These are phyloP conservation scores for Metarhizium guizhouense DNA, from an alignment of 2,329 filamentous ascomycete species.

Conservation along the genomic window DNA sequence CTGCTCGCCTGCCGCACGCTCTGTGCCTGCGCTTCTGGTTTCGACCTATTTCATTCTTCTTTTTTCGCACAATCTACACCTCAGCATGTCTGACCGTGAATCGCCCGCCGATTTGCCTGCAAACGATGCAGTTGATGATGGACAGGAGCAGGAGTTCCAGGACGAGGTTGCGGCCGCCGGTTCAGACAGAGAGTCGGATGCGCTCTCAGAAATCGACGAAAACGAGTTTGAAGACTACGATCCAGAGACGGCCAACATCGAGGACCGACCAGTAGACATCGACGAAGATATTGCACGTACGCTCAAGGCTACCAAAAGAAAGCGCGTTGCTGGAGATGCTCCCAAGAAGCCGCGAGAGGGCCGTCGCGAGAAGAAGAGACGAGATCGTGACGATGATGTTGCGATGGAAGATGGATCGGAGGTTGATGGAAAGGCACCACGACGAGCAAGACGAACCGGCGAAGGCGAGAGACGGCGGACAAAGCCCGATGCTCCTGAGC, in stretches of 20 bases:
- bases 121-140: slow-evolving; percentile 29
- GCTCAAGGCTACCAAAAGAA: slow-evolving; percentile 56
- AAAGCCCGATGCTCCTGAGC: slow-evolving; percentile 41
- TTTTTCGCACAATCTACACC: background rate
- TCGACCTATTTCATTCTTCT: background rate
- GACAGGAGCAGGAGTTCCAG: slow-evolving; percentile 31
- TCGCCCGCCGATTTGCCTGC: slow-evolving; percentile 31
- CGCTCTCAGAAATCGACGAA: slow-evolving; percentile 60
- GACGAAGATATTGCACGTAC: slow-evolving; percentile 57
- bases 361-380: slow-evolving; percentile 57
- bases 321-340: slow-evolving; percentile 53
- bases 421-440: slow-evolving; percentile 32
- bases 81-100: slow-evolving; percentile 37
- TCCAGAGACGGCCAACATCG: slow-evolving; percentile 52
- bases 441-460: slow-evolving; percentile 38
- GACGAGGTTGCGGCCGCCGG: slow-evolving; percentile 32
- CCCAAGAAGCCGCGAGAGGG: slow-evolving; percentile 68
- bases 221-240: slow-evolving; percentile 64
- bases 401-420: slow-evolving; percentile 36
- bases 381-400: slow-evolving; percentile 42
- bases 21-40: background rate
- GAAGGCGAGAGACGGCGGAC: slow-evolving; percentile 38
- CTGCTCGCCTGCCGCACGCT: background rate
- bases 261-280: slow-evolving; percentile 56
- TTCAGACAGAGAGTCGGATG: slow-evolving; percentile 48